Conservation (phyloP, 148 eudicot genomes). For the Cornus florida region DNA sequence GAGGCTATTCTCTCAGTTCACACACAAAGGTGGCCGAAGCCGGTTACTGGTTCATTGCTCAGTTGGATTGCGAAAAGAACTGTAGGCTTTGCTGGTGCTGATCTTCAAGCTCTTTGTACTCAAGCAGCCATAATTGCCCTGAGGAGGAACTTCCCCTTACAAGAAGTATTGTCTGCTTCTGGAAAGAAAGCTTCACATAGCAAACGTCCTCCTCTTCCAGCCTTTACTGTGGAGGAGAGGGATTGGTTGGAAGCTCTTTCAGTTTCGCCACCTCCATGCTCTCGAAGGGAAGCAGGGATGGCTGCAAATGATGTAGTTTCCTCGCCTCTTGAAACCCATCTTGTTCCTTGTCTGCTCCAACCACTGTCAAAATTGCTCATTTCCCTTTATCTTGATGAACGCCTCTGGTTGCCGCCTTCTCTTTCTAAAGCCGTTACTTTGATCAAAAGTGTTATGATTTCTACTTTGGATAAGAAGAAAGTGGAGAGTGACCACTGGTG, state of each 20-base stretch:
- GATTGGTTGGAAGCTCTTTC: slow-evolving; percentile 96
- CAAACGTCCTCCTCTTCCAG: slow-evolving; percentile 67
- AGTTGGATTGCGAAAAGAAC: slow-evolving; percentile 70
- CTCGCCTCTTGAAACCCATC: slow-evolving; percentile 65
- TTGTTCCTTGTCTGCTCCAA: slow-evolving; percentile 64
- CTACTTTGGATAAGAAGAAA: slow-evolving; percentile 52
- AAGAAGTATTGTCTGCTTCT: slow-evolving; percentile 59
- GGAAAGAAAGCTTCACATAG: slow-evolving; percentile 40
- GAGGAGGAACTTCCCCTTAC: slow-evolving; percentile 76
- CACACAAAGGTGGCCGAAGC: slow-evolving; percentile 90
- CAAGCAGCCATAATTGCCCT: slow-evolving; percentile 82
- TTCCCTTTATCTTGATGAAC: slow-evolving; percentile 68
- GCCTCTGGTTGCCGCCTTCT: slow-evolving; percentile 64
- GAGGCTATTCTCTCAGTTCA: slow-evolving; percentile 87
- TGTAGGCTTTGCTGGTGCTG: slow-evolving; percentile 98
- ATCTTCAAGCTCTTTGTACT: slow-evolving; percentile 95
- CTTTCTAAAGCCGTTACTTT: slow-evolving; percentile 54
- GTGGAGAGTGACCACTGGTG: slow-evolving; percentile 55
- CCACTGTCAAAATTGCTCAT: slow-evolving; percentile 65
- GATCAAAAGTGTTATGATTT: slow-evolving; percentile 47
- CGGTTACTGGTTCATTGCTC: slow-evolving; percentile 69
- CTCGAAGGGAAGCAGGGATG: slow-evolving; percentile 85
- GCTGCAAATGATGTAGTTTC: slow-evolving; percentile 83
- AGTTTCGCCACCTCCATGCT: slow-evolving; percentile 87
- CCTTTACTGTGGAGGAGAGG: slow-evolving; percentile 77